Evolutionary conservation across 2,329 filamentous ascomycete species (phyloP), one percentile per base, ranked within the genome.

Genomic region (Arthrinium puccinioides): DNA sequence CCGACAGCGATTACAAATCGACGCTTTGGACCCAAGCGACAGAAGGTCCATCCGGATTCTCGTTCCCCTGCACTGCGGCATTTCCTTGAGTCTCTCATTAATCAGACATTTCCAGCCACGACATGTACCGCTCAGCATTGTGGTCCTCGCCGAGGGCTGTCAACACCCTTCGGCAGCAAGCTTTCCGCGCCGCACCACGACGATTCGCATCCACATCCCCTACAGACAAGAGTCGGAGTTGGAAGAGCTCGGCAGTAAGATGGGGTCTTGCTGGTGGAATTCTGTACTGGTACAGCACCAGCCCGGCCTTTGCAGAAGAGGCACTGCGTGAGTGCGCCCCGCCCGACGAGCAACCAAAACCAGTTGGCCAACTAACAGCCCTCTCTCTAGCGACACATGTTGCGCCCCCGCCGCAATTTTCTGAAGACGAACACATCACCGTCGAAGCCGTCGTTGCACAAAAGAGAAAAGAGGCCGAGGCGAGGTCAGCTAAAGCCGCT

Each of bases 271-370:
- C 87, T 1, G 72, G 69, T 41, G 87, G 74, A 15, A 79, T 82
- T 31, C 66, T 97, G 34, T 98, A 97, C 67, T 96, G 86, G 63
- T 98, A 97, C 63, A 94, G 88, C 68, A 96, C 88, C 7, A 90
- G 83, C 54, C 76, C 80, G 37, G 70, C 87, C 16, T 97, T 97
- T 61, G 85, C 88, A 13, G 87, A 96, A 52, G 83, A 94, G 61
- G 76, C 80, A 24, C 63, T 74, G 50, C 74, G 88, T 94, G 74
- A 49, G 83, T 63, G 48, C 45, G 41, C 29, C 16, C 25, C 40
- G 37, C 18, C 24, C 25, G 18, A 39, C 27, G 9, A 26, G 28
- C 37, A 10, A 11, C 7, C 9, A 2, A 6, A 21, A 10, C n/a
- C n/a, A 32, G 18, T 32, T 37, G 13, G 25, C 19, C 23, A 25